Conservation (phyloP, 2,329 filamentous ascomycete species). For the Colletotrichum sp. region DNA sequence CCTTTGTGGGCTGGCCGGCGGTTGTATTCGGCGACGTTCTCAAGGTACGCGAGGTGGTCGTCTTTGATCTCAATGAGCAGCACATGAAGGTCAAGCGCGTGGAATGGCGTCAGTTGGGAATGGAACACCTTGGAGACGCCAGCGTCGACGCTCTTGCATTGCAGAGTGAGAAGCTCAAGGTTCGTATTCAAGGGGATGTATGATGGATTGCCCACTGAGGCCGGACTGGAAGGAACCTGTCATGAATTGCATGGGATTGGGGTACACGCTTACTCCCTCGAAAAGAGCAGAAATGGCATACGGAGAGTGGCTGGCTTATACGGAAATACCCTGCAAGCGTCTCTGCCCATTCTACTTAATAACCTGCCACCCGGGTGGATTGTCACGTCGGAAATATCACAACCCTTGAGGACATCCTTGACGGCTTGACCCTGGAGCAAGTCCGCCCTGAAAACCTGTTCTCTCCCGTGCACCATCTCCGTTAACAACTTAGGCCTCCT, state of each 20-base stretch:
- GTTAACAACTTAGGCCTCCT: neutral
- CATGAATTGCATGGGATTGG: neutral
- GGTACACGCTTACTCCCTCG: neutral
- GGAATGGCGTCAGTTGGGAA: neutral
- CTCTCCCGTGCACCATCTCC: neutral
- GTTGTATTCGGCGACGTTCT: neutral
- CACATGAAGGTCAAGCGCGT: neutral
- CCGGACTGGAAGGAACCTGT: neutral
- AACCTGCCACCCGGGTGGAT: neutral
- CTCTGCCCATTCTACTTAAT: neutral
- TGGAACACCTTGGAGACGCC: neutral
- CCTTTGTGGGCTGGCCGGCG: neutral
- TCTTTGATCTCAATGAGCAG: neutral
- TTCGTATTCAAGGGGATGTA: neutral
- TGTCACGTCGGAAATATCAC: neutral
- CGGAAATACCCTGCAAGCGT: neutral
- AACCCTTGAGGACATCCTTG: neutral
- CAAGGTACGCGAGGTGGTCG: neutral
- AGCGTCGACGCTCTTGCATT: neutral
- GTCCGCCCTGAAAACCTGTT: neutral
- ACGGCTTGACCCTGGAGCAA: neutral
- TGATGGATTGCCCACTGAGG: neutral
- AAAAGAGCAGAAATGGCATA: neutral
- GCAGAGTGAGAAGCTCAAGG: neutral
- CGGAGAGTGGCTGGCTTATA: neutral